Conservation (phyloP, 192 early-diverging fungal genomes). For the Backusella morwellensis region DNA sequence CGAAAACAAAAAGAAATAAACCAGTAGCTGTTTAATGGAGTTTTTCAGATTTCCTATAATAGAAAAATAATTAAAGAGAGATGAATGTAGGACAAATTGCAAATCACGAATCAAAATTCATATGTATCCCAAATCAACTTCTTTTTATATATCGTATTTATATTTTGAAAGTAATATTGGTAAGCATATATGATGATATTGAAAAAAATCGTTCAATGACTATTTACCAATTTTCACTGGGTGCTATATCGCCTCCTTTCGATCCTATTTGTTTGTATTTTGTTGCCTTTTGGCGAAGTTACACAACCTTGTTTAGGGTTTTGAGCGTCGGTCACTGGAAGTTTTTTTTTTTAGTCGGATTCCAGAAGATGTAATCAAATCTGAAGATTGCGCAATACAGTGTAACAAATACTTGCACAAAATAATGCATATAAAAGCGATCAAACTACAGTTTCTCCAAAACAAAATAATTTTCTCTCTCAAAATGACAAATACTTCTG, state of each 20-base stretch:
- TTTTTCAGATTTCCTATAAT: too few relatives aligned
- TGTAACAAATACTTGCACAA: not conserved
- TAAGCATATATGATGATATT: not conserved
- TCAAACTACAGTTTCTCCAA: not conserved
- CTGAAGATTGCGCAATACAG: not conserved
- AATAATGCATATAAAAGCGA: constrained; percentile 3
- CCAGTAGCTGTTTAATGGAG: too few relatives aligned
- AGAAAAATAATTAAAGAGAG: not conserved
- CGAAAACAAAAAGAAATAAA: too few relatives aligned
- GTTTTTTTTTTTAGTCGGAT: not conserved
- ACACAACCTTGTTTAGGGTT: not conserved
- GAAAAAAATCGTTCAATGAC: too few relatives aligned
- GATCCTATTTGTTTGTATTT: not conserved
- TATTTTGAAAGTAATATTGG: not conserved
- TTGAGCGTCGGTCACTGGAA: not conserved
- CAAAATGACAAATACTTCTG: not conserved
- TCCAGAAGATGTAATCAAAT: not conserved
- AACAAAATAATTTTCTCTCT: not conserved
- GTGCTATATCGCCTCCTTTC: not conserved
- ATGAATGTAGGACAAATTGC: not conserved
- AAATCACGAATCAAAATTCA: not conserved
- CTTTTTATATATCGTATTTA: not conserved
- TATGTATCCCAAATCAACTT: not conserved
- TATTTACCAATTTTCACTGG: not conserved
- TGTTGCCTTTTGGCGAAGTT: not conserved